phyloP scores from a whole-genome alignment of 2,329 filamentous ascomycete species.

The Fusarium concolor region DNA sequence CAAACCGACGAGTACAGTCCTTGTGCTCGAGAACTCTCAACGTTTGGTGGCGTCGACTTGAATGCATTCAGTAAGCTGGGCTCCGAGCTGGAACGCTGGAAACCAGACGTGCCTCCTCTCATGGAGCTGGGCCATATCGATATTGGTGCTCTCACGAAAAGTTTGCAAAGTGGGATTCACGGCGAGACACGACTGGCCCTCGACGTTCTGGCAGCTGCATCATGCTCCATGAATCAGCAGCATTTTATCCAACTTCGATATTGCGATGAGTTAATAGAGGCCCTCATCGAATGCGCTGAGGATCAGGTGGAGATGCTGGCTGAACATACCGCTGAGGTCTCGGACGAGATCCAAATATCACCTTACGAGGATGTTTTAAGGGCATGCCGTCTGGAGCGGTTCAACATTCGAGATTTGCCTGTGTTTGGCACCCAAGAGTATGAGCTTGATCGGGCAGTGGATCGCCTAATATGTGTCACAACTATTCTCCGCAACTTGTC shows the following conservation, averaged over 20 bases:
- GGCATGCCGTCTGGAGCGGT: slow-evolving; percentile 79
- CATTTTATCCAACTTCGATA: slow-evolving; percentile 75
- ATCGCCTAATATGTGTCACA: slow-evolving; percentile 88
- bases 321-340: slow-evolving; percentile 85
- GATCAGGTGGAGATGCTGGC: slow-evolving; percentile 87
- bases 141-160: slow-evolving; percentile 88
- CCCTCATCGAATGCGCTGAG: slow-evolving; percentile 89
- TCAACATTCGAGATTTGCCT: slow-evolving; percentile 76
- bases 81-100: slow-evolving; percentile 73
- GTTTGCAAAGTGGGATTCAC: slow-evolving; percentile 89
- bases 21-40: slow-evolving; percentile 64
- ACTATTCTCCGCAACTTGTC: slow-evolving; percentile 94
- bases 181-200: slow-evolving; percentile 90
- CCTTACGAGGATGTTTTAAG: slow-evolving; percentile 90
- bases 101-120: slow-evolving; percentile 79
- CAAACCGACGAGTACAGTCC: slow-evolving; percentile 67
- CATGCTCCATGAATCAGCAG: slow-evolving; percentile 70
- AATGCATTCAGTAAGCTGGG: slow-evolving; percentile 73
- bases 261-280: slow-evolving; percentile 90
- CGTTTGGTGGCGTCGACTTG: slow-evolving; percentile 79
- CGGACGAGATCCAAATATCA: slow-evolving; percentile 83
- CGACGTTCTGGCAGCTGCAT: slow-evolving; percentile 80
- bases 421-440: slow-evolving; percentile 82
- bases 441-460: slow-evolving; percentile 86
- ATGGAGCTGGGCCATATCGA: slow-evolving; percentile 89